A percentile compares a stretch with the other conserved stretches of the same genome.
These are phyloP conservation scores for Linnemannia schmuckeri DNA, from an alignment of 192 early-diverging fungal genomes.

Conservation along the genomic window DNA sequence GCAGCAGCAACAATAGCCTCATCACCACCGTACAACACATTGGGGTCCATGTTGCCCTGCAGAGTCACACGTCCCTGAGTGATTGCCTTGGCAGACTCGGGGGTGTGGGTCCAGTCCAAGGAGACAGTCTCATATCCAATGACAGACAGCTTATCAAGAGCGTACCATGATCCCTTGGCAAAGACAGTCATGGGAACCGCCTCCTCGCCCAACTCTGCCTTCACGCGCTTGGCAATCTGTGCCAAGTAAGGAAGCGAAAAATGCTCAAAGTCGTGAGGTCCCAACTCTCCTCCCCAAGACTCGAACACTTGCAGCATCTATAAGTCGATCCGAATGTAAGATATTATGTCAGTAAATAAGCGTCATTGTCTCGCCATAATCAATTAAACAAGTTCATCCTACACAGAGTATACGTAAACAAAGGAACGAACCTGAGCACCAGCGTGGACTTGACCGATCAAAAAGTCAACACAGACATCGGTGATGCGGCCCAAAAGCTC, in stretches of 20 bases:
- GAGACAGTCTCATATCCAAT: constrained; percentile 90
- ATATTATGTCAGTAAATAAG: constrained; percentile 1
- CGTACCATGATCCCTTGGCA: constrained; percentile 93
- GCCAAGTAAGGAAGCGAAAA: constrained; percentile 93
- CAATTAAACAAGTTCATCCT: not conserved
- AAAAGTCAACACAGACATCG: constrained; percentile 87
- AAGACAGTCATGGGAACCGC: constrained; percentile 93
- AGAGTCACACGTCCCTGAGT: constrained; percentile 73
- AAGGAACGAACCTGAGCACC: constrained; percentile 84
- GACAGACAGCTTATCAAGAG: constrained; percentile 75
- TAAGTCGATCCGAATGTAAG: not conserved
- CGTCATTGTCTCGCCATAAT: not conserved
- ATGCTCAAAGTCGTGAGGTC: constrained; percentile 81
- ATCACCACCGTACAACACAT: constrained; percentile 79
- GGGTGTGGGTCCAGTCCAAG: constrained; percentile 92
- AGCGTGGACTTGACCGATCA: constrained; percentile 94
- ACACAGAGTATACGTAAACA: not conserved
- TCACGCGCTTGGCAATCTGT: constrained; percentile 86
- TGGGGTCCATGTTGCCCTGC: constrained; percentile 98
- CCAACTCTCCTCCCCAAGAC: constrained; percentile 95
- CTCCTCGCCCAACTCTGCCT: constrained; percentile 60
- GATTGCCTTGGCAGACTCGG: constrained; percentile 66
- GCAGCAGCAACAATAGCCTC: constrained; percentile 82
- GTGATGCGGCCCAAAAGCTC: constrained; percentile 84
- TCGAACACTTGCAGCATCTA: constrained; percentile 98